These are phyloP conservation scores for Platanthera zijinensis DNA, from an alignment of 106 monocot genomes.

Conservation along the genomic window DNA sequence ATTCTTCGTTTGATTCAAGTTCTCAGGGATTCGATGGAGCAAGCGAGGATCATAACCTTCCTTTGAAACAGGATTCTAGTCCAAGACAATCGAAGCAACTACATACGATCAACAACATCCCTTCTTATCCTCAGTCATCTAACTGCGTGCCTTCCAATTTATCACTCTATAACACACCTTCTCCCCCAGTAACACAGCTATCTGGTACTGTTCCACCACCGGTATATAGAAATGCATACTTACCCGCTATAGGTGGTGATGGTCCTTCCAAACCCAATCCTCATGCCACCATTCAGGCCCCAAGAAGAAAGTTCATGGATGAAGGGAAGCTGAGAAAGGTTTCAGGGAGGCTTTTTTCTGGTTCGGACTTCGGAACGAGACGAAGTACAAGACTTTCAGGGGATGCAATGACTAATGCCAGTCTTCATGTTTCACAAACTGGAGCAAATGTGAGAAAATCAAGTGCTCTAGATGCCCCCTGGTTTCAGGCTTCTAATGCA, in stretches of 20 bases:
- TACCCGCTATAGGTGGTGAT: slow-evolving; percentile 47
- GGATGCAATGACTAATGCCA: slow-evolving; percentile 39
- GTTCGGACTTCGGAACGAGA: slow-evolving; percentile 67
- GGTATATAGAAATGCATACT: slow-evolving; percentile 56
- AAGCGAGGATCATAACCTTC: slow-evolving; percentile 29
- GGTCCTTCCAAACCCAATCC: slow-evolving; percentile 30
- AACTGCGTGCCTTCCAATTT: slow-evolving; percentile 30
- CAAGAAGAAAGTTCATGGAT: slow-evolving; percentile 80
- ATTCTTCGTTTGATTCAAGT: slow-evolving; percentile 40
- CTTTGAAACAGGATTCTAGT: slow-evolving; percentile 43
- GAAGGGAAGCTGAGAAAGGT: slow-evolving; percentile 93
- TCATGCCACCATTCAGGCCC: slow-evolving; percentile 51
- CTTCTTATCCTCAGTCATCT: slow-evolving; percentile 28
- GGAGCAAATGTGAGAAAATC: slow-evolving; percentile 61
- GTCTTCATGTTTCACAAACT: slow-evolving; percentile 40
- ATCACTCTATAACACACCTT: slow-evolving; percentile 74
- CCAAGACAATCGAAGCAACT: slow-evolving; percentile 55
- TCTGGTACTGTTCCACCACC: slow-evolving; percentile 77
- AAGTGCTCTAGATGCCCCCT: slow-evolving; percentile 43
- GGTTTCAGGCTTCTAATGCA: slow-evolving; percentile 30
- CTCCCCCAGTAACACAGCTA: slow-evolving; percentile 61
- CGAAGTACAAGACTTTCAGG: slow-evolving; percentile 78
- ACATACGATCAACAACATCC: slow-evolving; percentile 35
- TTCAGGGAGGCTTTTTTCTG: slow-evolving; percentile 78
- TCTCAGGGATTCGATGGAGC: slow-evolving; percentile 31